Conservation (phyloP, 1,139 yeast genomes). For the Saccharomycopsis hybrid region DNA sequence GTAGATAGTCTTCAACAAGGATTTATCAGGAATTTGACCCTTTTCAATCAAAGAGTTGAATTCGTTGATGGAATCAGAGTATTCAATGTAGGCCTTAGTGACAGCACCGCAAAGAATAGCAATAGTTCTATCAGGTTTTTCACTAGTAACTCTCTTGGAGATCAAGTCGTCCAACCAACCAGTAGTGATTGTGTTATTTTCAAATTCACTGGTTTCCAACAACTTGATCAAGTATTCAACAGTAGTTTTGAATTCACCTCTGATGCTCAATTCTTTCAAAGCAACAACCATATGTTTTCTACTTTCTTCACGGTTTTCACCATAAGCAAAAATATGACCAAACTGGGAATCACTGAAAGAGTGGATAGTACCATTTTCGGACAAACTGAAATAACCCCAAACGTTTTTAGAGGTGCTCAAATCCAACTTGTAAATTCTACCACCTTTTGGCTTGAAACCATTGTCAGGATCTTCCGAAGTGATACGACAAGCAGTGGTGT, state of each 20-base stretch:
- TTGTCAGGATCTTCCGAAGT: conserved; percentile 99
- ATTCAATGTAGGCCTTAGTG: conserved; percentile 80
- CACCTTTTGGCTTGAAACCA: conserved; percentile 98
- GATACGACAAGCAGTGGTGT: conserved; percentile 97
- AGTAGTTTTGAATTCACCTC: conserved; percentile 98
- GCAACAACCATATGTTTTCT: conserved; percentile 99
- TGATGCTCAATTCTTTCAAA: conserved; percentile 85
- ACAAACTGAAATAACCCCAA: conserved; percentile 98
- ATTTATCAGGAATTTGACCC: conserved; percentile 90
- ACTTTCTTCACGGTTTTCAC: conserved; percentile 96
- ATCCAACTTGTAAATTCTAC: conserved; percentile 90
- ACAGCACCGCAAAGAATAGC: conserved; percentile 98
- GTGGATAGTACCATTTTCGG: conserved; percentile 94
- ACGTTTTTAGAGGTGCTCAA: conserved; percentile 96
- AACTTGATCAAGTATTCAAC: conserved; percentile 93
- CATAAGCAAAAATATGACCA: conserved; percentile 97
- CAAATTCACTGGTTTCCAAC: conserved; percentile 93
- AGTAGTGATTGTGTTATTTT: conserved; percentile 92
- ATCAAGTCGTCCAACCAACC: conserved; percentile 98
- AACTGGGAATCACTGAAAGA: conserved; percentile 97
- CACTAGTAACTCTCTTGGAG: conserved; percentile 87
- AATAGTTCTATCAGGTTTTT: conserved; percentile 84
- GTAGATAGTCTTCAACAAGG: conserved; percentile 74
- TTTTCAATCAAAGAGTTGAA: conserved; percentile 59
- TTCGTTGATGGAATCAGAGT: conserved; percentile 64